Evolutionary conservation across 2,329 filamentous ascomycete genomes (phyloP), one percentile per base, ranked within the genome.

Genomic region (Myriosclerotinia curreyana): DNA sequence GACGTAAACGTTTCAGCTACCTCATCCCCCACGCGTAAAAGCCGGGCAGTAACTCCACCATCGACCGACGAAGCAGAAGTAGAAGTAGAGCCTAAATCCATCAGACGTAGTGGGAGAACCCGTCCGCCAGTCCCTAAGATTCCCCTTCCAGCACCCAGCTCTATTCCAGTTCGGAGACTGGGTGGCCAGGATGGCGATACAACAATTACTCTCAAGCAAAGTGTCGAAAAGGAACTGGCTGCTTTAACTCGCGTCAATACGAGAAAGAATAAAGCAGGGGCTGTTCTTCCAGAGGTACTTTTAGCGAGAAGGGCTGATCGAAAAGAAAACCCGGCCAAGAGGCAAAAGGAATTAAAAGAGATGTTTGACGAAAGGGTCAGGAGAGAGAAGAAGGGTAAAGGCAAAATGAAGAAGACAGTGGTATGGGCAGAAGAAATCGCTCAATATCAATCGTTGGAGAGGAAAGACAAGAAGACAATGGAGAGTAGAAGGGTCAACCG

Each of bases 221-320:
- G 67, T 65, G 75, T 74, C 17, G 79, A 79, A 50, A 79, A 78
- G 68, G 77, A 80, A 53, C 68, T 80, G 11, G 78, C 77, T 0
- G 72, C 76, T 2, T 65, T 79, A 50, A 81, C 79, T 1, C 70
- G 76, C 4, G 72, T 75, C 59, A 81, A 81, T 66, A 81, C 79
- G 1, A 73, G 77, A 36, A 79, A 78, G 67, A 81, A 81, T 66
- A 80, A 80, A 71, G 76, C 70, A 4, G 73, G 69, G 22, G 74
- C 79, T 1, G 63, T 78, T 6, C 70, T 69, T 8, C 76, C 78
- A 0, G 66, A 69, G 3, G 66, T 69, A 14, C 63, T 73, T 12
- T 44, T 75, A 5, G 66, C 69, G 0, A 76, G 72, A 67, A 77
- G 77, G 60, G 72, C 74, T 25, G 71, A 76, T 8, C 76, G 77